Evolutionary conservation across 2,329 filamentous ascomycete genomes (phyloP), one percentile per base, ranked within the genome.

Genomic region (Rutstroemia sydowiana): DNA sequence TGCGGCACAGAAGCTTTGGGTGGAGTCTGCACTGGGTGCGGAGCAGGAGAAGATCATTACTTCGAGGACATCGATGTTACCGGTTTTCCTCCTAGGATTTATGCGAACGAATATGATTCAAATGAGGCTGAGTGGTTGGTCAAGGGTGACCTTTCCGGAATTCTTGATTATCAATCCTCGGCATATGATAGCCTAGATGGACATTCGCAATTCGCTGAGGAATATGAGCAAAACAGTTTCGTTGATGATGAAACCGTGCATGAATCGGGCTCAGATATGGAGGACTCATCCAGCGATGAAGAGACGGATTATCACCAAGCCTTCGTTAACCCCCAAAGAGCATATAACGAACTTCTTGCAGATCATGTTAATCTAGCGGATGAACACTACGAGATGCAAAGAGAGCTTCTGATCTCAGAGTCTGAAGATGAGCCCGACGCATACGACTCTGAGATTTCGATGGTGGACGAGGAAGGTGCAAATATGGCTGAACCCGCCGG

Each of bases 151-250:
- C 1, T 50, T 57, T 3, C 57, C 53, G 8, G 45, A 55, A 5
- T 58, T 39, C 53, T 64, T 8, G 63, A 65, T 26, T 56, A 60
- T 23, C 54, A 61, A 6, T 56, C 57, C 1, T 61, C 60, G 0
- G 64, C 64, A 8, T 66, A 64, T 43, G 63, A 65, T 48, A 57
- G 63, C 8, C 58, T 61, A 48, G 61, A 65, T 34, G 58, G 57
- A 1, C 41, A 23, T 30, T 26, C 45, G 5, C 13, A 48, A 6
- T 13, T 54, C 4, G 9, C 48, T 10, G 61, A 65, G 11, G 53
- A 61, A 5, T 64, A 66, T 37, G 60, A 64, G 41, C 45, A 46
- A 5, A 48, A 63, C 47, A 61, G 57, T 26, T 60, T 63, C 23
- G 61, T 64, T 16, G 56, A 63, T 32, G 56, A 65, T 42, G 49